Evolutionary conservation across 2,329 filamentous ascomycete genomes (phyloP).

Genomic region (Myriosclerotinia duriaeana): DNA sequence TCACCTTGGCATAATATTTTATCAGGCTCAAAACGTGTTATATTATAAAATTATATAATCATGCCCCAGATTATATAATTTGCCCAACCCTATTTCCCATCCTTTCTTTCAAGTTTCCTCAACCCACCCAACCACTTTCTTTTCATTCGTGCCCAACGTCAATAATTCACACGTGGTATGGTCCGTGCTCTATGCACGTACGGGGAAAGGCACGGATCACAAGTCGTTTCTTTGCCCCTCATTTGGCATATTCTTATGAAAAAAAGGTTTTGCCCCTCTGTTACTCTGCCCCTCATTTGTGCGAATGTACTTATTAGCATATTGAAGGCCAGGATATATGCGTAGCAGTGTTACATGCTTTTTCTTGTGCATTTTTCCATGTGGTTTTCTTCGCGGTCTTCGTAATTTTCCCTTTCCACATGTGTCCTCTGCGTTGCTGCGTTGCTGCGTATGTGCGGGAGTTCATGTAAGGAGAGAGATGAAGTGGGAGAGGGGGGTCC

Average conservation of each 20-base stretch:
- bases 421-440: background rate
- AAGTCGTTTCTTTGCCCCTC: background rate
- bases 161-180: background rate
- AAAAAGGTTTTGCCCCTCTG: background rate
- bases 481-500: background rate
- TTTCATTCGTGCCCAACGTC: slow-evolving; percentile 7
- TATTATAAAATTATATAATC: no score
- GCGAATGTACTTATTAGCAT: background rate
- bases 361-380: background rate
- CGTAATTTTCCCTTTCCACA: background rate
- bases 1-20: no score
- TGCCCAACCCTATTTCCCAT: no score
- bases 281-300: background rate
- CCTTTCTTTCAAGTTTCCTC: background rate
- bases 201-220: background rate
- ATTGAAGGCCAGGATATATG: no score
- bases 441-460: background rate
- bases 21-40: no score
- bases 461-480: background rate
- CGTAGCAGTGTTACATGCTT: no score
- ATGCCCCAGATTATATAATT: no score
- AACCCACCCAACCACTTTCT: background rate
- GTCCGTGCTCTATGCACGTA: background rate
- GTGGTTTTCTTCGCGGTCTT: background rate
- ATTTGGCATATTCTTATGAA: background rate